Conservation (phyloP, 2,329 filamentous ascomycete species). For the Penicillium sp. region DNA sequence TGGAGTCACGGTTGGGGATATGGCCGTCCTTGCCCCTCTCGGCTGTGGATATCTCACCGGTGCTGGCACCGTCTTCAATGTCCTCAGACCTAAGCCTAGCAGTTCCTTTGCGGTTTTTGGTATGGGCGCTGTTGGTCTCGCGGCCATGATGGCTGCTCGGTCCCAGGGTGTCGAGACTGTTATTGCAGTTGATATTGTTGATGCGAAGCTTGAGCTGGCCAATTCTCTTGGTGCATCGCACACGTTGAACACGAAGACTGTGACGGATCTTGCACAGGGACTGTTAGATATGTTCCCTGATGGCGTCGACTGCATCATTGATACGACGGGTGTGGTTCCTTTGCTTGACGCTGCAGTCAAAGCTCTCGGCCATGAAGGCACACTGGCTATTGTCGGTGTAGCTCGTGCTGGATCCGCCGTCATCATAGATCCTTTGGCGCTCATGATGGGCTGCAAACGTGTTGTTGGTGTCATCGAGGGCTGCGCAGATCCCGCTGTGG, state of each 20-base stretch:
- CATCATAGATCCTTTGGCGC: conserved; percentile 24
- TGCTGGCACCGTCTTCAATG: conserved; percentile 32
- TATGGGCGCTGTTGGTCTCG: conserved; percentile 28
- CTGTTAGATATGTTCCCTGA: conserved; percentile 28
- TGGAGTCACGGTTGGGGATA: conserved; percentile 18
- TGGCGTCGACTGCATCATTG: conserved; percentile 31
- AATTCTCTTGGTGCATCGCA: conserved; percentile 46
- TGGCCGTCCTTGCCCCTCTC: conserved; percentile 29
- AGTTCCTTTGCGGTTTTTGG: conserved; percentile 29
- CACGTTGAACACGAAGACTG: conserved; percentile 34
- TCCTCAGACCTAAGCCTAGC: conserved; percentile 22
- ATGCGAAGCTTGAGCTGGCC: conserved; percentile 43
- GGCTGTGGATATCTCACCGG: conserved; percentile 36
- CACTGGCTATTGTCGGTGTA: conserved; percentile 35
- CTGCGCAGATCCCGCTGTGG: conserved; percentile 26
- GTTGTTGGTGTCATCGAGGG: conserved; percentile 36
- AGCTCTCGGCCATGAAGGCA: conserved; percentile 31
- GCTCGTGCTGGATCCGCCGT: conserved; percentile 27
- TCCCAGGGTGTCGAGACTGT: conserved; percentile 27
- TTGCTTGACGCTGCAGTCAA: conserved; percentile 32
- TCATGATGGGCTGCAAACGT: conserved; percentile 30
- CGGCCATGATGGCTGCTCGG: conserved; percentile 22
- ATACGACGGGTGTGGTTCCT: conserved; percentile 30
- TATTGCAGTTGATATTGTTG: conserved; percentile 48
- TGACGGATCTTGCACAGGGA: conserved; percentile 26